Conservation (phyloP, 345 rosid species). For the Boechera retrofracta region DNA sequence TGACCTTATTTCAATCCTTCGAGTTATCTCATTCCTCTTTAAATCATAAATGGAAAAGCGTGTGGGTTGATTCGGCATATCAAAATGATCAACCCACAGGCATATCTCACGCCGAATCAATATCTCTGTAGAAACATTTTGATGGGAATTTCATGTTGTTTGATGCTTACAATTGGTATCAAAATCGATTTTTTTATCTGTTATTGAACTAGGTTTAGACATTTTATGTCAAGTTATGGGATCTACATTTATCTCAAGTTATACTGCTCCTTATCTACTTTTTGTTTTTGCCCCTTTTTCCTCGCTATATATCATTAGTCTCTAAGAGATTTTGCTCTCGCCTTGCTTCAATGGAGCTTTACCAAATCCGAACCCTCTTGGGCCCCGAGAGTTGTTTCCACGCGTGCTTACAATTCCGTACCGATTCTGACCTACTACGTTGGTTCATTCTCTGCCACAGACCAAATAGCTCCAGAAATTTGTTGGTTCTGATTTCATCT, state of each 20-base stretch:
- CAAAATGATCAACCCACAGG: neutral
- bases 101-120: no score
- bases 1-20: no score
- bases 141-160: neutral
- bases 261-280: no score
- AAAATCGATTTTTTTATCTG: neutral
- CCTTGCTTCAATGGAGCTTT: neutral
- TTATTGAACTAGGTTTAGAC: neutral
- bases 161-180: conserved; percentile 21
- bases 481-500: no score
- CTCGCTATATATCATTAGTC: neutral
- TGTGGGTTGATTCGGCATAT: neutral
- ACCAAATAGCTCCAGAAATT: no score
- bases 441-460: neutral
- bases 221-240: neutral
- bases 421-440: neutral
- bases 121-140: neutral
- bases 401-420: neutral
- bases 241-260: neutral
- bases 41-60: neutral
- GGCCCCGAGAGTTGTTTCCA: neutral
- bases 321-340: neutral
- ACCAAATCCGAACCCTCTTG: neutral
- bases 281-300: neutral
- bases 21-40: no score